Base-by-base conservation (phyloP, 2,329 filamentous ascomycete genomes). In the Escovopsis weberi region DNA sequence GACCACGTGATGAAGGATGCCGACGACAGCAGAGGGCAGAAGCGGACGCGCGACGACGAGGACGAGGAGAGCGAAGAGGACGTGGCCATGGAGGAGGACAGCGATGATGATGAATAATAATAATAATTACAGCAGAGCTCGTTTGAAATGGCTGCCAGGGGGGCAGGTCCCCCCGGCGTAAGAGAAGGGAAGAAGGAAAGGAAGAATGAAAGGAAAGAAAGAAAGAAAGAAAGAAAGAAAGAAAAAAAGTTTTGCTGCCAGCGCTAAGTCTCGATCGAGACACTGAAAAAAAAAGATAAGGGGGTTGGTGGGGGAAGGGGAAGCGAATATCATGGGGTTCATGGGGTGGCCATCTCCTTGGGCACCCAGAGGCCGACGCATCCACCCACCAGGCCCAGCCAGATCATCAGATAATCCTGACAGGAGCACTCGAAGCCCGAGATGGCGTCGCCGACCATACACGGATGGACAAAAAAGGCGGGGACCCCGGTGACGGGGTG, bases 391-490 rank as follows among this genome's bases (percentile, higher is more conserved):
- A 94, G 66, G n/a, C 88, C 88, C 48, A 95, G 70, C 88, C 89
- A 96, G 43, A 86, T 65, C 63, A 86, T 74, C 55, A 96, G 69
- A 66, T 96, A 96, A 53, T 80, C 70, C 53, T 79, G 62, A 58
- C 69, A 66, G 56, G 69, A 60, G 52, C 75, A 78, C 51, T 73
- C 64, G 53, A 86, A 78, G 41, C 66, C 68, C 51, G 69, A 68
- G 73, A 96, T 83, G 41, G 84, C 83, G 50, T 89, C 82, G 43
- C 82, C 83, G 8, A 91, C 84, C 58, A 85, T 77, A 63, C 91
- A 96, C 23, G 91, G 89, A 64, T 98, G 91, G 52, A 96, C 73
- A 62, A 94, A 95, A 62, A 89, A 95, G 40, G 78, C 75, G 35
- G 87, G 85, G 45, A 80, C 62, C 42, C 82, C 82, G 45, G 79